Evolutionary conservation across 225 moss, liverwort and hornwort species (phyloP), one percentile per base, ranked within the genome.

Genomic region (Takakia lepidozioides): DNA sequence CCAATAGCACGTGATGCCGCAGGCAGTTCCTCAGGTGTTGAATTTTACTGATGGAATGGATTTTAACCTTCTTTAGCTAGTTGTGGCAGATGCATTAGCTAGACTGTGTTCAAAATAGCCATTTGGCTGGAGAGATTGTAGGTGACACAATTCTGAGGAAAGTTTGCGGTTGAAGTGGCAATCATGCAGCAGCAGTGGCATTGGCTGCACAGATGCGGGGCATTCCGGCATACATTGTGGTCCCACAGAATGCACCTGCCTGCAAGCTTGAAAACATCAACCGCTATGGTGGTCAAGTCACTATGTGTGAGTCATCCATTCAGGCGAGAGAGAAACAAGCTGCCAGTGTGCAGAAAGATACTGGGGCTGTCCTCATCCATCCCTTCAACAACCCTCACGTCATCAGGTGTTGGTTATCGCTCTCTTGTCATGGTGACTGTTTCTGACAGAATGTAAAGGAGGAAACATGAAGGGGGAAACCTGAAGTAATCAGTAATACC

Each of bases 171-270:
- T 70, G 59, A 65, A 83, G 86, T 84, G 91, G 91, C 34, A 91
- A 86, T 58, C 91, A 91, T 66, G 91, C 86, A 73, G 91, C 91
- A 37, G 86, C 91, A 50, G 39, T 91, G 49, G 83, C 86, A 25
- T 56, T 91, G 59, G 91, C 91, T 32, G 83, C 91, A 44, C 72
- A 62, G 44, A 58, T 84, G 54, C 78, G 86, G 25, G 73, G 78
- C 29, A 76, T 86, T 52, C 73, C 78, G 14, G 86, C 90, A 27
- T 66, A 83, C 51, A 65, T 86, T 2, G 71, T 91, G 14, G 41
- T 90, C 1, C 83, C 89, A n/a, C 45, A 55, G 18, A 75, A 81
- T 46, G 77, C 73, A 32, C 72, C 84, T 20, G 32, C 68, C 48
- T 86, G 91, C 47, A 86, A 91, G 62, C 13, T 78, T 57, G 73